Evolutionary conservation across 2,329 filamentous ascomycete species (phyloP).

Genomic region (Fusarium sp.): DNA sequence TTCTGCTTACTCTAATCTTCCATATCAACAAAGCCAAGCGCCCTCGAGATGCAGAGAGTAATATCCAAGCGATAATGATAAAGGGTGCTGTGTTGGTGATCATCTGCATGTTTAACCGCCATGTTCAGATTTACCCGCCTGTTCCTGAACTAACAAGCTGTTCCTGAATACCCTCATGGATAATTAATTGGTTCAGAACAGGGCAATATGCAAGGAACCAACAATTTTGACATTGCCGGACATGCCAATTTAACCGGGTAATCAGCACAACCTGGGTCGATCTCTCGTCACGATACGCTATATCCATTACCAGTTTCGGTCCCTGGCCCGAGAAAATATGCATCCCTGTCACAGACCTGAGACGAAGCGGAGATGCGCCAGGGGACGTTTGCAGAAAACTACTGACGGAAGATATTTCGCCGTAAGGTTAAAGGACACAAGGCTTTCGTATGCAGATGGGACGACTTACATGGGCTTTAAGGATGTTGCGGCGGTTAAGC

Average conservation of each 20-base stretch:
- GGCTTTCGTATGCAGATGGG: constrained; percentile 15
- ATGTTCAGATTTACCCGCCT: neutral
- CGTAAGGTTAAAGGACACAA: constrained; percentile 26
- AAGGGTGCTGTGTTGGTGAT: neutral
- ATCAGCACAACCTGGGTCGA: constrained; percentile 15
- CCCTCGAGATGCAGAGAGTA: neutral
- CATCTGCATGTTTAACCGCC: constrained; percentile 17
- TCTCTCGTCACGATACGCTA: constrained; percentile 25
- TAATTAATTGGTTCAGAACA: constrained; percentile 5
- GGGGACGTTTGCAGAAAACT: constrained; percentile 17
- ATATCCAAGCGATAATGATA: neutral
- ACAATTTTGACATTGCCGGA: constrained; percentile 26
- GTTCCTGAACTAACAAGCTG: constrained; percentile 1
- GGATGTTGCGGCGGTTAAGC: constrained; percentile 2
- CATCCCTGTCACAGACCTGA: constrained; percentile 41
- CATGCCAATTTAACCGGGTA: constrained; percentile 9
- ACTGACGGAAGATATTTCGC: constrained; percentile 44
- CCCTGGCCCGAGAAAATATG: constrained; percentile 8
- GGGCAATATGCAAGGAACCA: constrained; percentile 19
- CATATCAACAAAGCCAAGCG: neutral
- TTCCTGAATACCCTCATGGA: neutral
- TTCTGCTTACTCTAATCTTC: neutral
- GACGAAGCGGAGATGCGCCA: constrained; percentile 42
- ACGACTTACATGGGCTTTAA: constrained; percentile 8
- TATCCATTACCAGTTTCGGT: constrained; percentile 12